phyloP scores from a whole-genome alignment of 331 rosid species.

The Quercus phellos region DNA sequence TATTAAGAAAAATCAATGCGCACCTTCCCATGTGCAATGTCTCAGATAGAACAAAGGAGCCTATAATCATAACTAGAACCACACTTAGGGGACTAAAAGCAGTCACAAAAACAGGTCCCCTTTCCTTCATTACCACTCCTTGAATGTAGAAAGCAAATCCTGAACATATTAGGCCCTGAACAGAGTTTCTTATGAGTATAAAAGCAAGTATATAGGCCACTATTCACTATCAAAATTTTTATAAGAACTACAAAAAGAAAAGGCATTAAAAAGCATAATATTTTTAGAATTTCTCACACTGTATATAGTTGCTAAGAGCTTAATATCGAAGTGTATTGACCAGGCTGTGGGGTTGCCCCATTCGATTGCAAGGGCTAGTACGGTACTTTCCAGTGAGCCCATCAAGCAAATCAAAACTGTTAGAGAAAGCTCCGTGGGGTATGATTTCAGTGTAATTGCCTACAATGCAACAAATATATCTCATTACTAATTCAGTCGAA shows the following conservation, averaged over 20 bases:
- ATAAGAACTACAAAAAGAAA: no score
- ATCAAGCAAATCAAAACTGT: conserved; percentile 44
- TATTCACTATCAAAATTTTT: no score
- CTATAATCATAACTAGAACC: conserved; percentile 37
- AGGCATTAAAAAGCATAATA: not conserved
- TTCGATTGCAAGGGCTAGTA: conserved; percentile 36
- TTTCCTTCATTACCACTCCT: conserved; percentile 30
- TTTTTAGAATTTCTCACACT: conserved; percentile 29
- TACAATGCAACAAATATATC: not conserved
- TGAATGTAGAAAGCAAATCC: conserved; percentile 26
- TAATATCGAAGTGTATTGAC: conserved; percentile 36
- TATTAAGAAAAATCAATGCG: not conserved
- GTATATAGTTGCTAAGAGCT: conserved; percentile 38
- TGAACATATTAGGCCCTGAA: conserved; percentile 51
- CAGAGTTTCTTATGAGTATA: no score
- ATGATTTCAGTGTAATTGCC: conserved; percentile 48
- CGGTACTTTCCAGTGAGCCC: conserved; percentile 32
- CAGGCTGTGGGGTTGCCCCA: conserved; percentile 44
- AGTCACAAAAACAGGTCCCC: conserved; percentile 47
- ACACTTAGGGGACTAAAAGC: conserved; percentile 42
- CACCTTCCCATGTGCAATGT: conserved; percentile 41
- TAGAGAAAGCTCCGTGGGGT: conserved; percentile 52
- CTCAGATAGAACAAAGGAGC: conserved; percentile 39
- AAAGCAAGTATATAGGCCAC: not conserved
- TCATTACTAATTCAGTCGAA: no score